Evolutionary conservation across 306 rosid genomes (phyloP).

Genomic region (Rosa lucieae): DNA sequence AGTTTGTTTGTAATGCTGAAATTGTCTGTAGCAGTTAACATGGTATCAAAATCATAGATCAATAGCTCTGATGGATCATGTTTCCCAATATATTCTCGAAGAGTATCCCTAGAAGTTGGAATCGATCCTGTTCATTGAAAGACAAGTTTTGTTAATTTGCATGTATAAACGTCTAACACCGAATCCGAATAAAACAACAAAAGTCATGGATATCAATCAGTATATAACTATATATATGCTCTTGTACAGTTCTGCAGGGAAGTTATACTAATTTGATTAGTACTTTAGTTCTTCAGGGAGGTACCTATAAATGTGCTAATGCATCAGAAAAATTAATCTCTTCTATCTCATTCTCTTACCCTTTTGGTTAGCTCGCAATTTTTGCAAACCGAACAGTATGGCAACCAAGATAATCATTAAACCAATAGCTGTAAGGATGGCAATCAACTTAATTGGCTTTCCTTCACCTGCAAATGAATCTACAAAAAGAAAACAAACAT

Average conservation of each 20-base stretch:
- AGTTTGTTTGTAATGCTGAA: slow-evolving; percentile 26
- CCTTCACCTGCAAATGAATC: slow-evolving; percentile 12
- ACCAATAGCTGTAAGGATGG: not conserved
- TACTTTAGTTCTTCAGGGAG: no score
- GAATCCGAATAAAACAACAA: no score
- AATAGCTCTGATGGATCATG: no score
- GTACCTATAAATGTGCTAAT: not conserved
- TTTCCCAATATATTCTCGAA: no score
- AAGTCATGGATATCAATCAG: no score
- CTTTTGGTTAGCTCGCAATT: not conserved
- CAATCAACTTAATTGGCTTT: slow-evolving; percentile 3
- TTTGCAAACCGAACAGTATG: not conserved
- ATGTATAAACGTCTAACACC: not conserved
- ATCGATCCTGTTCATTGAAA: not conserved
- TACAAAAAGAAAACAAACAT: not conserved
- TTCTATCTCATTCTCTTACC: slow-evolving; percentile 11
- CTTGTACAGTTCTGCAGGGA: no score
- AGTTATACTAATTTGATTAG: not conserved
- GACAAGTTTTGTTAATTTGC: no score
- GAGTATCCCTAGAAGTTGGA: not conserved
- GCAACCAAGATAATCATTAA: not conserved
- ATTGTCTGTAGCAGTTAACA: slow-evolving; percentile 8
- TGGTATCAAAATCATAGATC: not conserved
- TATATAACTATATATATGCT: no score
- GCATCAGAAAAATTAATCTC: not conserved